These are phyloP conservation scores for Hypoxylon crocopeplum DNA, from an alignment of 495 filamentous ascomycete species.

Conservation along the genomic window DNA sequence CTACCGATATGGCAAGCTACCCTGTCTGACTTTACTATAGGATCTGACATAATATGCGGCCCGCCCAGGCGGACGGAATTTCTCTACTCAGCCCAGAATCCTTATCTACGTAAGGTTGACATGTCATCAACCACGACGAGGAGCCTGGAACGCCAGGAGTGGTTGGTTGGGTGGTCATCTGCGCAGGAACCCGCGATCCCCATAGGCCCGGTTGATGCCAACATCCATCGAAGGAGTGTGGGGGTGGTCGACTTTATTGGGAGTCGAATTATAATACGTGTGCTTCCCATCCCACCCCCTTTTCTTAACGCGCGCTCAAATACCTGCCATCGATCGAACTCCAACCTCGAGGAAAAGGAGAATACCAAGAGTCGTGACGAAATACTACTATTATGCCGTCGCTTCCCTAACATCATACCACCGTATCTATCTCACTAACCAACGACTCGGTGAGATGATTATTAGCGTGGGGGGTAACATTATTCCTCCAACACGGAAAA, in stretches of 20 bases:
- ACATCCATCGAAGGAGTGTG: conserved; percentile 24
- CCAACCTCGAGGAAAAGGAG: conserved; percentile 1
- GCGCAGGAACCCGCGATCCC: conserved; percentile 45
- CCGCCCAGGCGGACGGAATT: conserved; percentile 37
- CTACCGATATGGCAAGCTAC: conserved; percentile 6
- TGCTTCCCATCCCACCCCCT: conserved; percentile 16
- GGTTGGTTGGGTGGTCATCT: conserved; percentile 40
- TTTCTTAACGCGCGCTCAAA: conserved; percentile 1
- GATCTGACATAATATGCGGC: conserved; percentile 43
- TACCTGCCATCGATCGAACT: conserved; percentile 12
- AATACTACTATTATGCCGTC: conserved; percentile 16
- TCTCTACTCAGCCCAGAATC: conserved; percentile 35
- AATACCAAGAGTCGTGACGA: conserved; percentile 21
- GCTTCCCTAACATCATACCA: conserved; percentile 17
- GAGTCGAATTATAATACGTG: conserved; percentile 25
- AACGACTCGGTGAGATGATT: conserved; percentile 14
- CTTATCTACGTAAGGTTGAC: conserved; percentile 33
- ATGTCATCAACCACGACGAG: conserved; percentile 40
- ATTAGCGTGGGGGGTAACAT: conserved; percentile 28
- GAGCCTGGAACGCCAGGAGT: conserved; percentile 20
- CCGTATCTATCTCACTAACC: conserved; percentile 17
- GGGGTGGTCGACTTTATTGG: conserved; percentile 22
- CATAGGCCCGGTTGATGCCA: conserved; percentile 41
- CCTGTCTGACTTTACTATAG: conserved; percentile 23
- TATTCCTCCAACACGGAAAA: conserved; percentile 16